These are phyloP conservation scores for Parachlorella kessleri DNA, from an alignment of 139 green algal genomes.

Conservation along the genomic window DNA sequence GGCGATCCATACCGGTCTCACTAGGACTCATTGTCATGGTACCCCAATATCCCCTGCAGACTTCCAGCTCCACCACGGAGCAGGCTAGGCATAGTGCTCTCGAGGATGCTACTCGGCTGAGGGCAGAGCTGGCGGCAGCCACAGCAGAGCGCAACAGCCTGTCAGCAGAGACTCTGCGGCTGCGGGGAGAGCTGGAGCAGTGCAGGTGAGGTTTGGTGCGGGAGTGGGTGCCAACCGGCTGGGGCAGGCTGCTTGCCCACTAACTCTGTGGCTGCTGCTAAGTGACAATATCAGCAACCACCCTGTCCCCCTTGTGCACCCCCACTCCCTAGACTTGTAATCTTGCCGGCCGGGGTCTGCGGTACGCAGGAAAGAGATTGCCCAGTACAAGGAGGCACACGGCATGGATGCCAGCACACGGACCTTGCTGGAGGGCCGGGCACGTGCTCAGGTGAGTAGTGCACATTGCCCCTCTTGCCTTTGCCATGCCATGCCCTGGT, in stretches of 20 bases:
- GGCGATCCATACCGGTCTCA: too few relatives aligned
- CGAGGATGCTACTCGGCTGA: constrained; percentile 32
- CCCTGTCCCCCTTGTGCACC: too few relatives aligned
- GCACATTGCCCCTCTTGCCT: neutral
- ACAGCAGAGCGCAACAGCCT: constrained; percentile 15
- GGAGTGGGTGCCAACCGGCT: neutral
- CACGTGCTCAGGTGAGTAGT: neutral
- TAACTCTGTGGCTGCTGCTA: too few relatives aligned
- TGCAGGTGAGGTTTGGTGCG: constrained; percentile 1
- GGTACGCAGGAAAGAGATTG: constrained; percentile 24
- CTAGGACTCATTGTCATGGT: too few relatives aligned
- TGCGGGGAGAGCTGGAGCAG: constrained; percentile 27
- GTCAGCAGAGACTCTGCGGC: constrained; percentile 5
- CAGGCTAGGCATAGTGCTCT: constrained; percentile 9
- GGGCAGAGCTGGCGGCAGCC: constrained; percentile 22
- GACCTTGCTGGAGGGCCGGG: neutral
- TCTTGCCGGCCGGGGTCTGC: too few relatives aligned
- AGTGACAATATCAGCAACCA: too few relatives aligned
- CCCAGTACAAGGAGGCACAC: constrained; percentile 41
- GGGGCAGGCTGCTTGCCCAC: neutral
- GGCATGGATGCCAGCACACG: constrained; percentile 34
- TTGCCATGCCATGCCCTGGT: too few relatives aligned
- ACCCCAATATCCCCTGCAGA: too few relatives aligned
- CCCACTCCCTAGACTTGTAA: too few relatives aligned
- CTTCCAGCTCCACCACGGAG: constrained; percentile 10